Evolutionary conservation across 129 eudicot species (phyloP), one percentile per base, ranked within the genome.

Genomic region (Saussurea involucrata): DNA sequence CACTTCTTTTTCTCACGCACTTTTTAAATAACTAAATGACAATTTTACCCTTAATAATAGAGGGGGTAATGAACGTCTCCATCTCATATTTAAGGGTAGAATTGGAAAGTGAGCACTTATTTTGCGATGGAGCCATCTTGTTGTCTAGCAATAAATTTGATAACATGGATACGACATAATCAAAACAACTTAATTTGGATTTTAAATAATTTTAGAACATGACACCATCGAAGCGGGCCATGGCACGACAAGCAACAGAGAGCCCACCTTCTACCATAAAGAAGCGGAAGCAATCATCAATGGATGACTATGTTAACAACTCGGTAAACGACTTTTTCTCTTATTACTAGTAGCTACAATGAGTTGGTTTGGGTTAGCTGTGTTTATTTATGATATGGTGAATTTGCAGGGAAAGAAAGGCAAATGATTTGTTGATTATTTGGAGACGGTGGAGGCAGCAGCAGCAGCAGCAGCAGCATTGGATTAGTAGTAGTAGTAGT

Each of bases 181-280:
- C 65, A 6, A 79, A 24, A 3, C 6, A 28, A 72, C 8, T 40
- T 33, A 1, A 15, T 63, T 4, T 7, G 24, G 58, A 53, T 33
- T 15, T n/a, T 53, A 8, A 44, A 31, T 76, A 12, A 12, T 65
- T 73, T 11, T 86, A 95, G 95, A 88, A 78, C 80, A 65, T 68
- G 18, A 88, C 99, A 24, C 96, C 96, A 66, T 88, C 97, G 3
- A 95, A 92, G 81, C 96, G 99, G 46, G 82, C 96, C 5, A 58
- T 79, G 73, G 85, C 86, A 55, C 78, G 99, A 42, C 99, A 92
- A 71, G 92, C 88, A 61, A 78, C 93, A 0, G 99, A 95, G 82
- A 90, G 97, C 80, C 95, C 96, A 24, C 92, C 96, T 42, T 73
- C 89, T 27, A 75, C 82, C 11, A 44, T 27, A 58, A 95, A 92